phyloP scores from a whole-genome alignment of 306 rosid genomes.

The Cucumis hystrix region DNA sequence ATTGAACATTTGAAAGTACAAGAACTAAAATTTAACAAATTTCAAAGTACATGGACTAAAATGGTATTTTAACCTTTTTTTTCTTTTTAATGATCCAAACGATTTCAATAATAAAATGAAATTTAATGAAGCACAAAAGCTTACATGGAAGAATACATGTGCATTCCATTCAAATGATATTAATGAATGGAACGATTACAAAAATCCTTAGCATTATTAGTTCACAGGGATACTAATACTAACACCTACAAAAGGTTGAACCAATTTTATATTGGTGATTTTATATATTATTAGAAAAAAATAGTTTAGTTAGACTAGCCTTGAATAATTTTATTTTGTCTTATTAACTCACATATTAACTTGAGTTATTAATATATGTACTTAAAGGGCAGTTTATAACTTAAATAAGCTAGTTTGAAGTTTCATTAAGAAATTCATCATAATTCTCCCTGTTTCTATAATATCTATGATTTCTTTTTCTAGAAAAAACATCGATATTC shows the following conservation, averaged over 20 bases:
- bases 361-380: background rate
- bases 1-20: too few relatives aligned
- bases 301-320: too few relatives aligned
- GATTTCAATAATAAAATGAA: background rate
- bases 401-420: background rate
- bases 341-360: background rate
- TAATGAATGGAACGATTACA: background rate
- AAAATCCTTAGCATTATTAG: background rate
- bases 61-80: too few relatives aligned
- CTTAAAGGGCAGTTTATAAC: background rate
- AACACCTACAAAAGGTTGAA: background rate
- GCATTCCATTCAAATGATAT: background rate
- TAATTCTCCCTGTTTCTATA: background rate
- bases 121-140: background rate
- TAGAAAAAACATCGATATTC: background rate
- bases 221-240: background rate
- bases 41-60: too few relatives aligned
- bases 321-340: background rate
- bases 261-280: background rate
- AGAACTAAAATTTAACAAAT: too few relatives aligned
- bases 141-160: background rate
- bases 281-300: too few relatives aligned
- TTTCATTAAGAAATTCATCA: background rate
- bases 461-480: background rate
- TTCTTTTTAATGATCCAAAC: background rate